Base-by-base conservation (phyloP, 1,139 yeast genomes). In the Saccharomyces hybrid region DNA sequence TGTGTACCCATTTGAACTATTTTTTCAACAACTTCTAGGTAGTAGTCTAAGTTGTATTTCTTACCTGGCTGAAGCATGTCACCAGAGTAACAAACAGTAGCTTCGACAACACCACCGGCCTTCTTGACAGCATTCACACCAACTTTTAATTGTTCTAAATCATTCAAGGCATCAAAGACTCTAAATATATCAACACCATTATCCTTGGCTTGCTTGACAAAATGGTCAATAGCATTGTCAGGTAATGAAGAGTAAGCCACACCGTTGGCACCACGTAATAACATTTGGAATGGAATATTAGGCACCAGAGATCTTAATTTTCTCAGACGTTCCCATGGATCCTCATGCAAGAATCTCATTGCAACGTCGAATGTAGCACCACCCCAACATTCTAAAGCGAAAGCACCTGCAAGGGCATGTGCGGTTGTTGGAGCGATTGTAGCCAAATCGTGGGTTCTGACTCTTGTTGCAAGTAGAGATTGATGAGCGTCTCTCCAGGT, bases 401-500 rank as follows among this genome's bases (percentile, higher is more conserved):
- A 95, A 1, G 96, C 95, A 56, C 95, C 95, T 59, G 86, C 75
- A 64, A 90, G 75, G 23, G 96, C 99, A 69, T 87, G 84, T 2
- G 97, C 88, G 32, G 99, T 93, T 53, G 95, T 82, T 55, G 91
- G 93, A 26, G 99, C 99, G 75, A 95, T 88, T 61, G 90, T 88
- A 56, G 85, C 76, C 67, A 93, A 76, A 72, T 93, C 99, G 65
- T 87, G 81, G 29, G 99, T 95, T 75, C 99, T 85, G 44, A 93
- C 95, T 74, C 99, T 86, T 47, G 99, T 95, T 7, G 99, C 99
- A 65, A 93, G 79, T 64, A 93, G 76, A n/a, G 98, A 90, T 78
- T 93, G 99, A 74, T 95, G 99, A 44, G 99, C 99, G 74, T 93
- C 99, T 83, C 99, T 88, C 99, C 99, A 93, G 14, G 99, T 93